phyloP scores from a whole-genome alignment of 495 filamentous ascomycete genomes.

The Lentithecium fluviatile region DNA sequence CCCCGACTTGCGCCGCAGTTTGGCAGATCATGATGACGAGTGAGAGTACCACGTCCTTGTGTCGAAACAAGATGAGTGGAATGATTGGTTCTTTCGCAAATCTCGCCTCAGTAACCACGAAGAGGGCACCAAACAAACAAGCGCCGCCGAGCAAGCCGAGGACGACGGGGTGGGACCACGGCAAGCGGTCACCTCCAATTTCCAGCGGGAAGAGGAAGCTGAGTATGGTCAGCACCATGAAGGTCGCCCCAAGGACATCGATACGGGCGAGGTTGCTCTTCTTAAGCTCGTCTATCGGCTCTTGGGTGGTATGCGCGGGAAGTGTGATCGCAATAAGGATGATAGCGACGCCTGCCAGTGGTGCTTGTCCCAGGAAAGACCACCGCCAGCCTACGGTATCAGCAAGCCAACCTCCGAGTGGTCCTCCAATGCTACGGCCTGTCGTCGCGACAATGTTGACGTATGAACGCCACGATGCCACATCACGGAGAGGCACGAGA shows the following conservation, averaged over 20 bases:
- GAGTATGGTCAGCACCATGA: constrained; percentile 52
- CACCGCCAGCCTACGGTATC: constrained; percentile 69
- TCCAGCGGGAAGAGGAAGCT: constrained; percentile 57
- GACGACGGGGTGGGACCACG: constrained; percentile 56
- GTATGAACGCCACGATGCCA: constrained; percentile 65
- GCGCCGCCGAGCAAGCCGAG: constrained; percentile 38
- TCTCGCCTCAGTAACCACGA: constrained; percentile 53
- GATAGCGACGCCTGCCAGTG: constrained; percentile 55
- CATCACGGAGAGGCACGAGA: constrained; percentile 63
- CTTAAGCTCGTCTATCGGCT: background rate
- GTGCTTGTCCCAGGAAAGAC: constrained; percentile 63
- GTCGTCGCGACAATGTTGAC: constrained; percentile 64
- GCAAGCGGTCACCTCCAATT: constrained; percentile 55
- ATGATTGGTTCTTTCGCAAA: constrained; percentile 61
- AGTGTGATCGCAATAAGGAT: constrained; percentile 51
- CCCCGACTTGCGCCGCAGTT: constrained; percentile 56
- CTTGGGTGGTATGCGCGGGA: constrained; percentile 20
- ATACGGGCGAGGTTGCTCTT: constrained; percentile 44
- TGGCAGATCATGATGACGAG: constrained; percentile 58
- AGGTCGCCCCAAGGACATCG: constrained; percentile 57
- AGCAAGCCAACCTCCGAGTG: constrained; percentile 62
- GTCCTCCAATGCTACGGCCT: constrained; percentile 64
- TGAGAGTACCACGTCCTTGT: constrained; percentile 54
- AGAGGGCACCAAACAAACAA: constrained; percentile 38
- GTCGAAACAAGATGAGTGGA: constrained; percentile 56